Base-by-base conservation (phyloP, 768 basidiomycete genomes). In the Dacryopinax spathularia region DNA sequence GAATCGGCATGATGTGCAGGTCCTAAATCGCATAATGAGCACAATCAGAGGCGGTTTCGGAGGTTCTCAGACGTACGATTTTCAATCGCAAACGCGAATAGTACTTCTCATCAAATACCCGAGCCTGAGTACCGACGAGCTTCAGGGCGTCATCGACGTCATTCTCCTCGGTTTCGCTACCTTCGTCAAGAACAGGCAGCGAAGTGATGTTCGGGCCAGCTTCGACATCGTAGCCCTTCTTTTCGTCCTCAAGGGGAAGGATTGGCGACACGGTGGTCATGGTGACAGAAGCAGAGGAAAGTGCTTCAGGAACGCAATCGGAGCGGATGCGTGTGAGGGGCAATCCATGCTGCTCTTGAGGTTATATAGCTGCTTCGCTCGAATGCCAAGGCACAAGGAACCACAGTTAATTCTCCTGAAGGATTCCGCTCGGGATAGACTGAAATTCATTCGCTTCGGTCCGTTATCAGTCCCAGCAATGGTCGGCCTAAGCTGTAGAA, bases 91-190 rank as follows among this genome's bases (percentile, higher is more conserved):
- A 70, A 66, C 75, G 80, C 27, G 64, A 69, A 69, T 85, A 83
- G 60, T 82, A 85, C 65, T 85, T 83, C 25, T 86, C 83, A 63
- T 76, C 82, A 71, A 85, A 86, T 37, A 80, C 72, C 2, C 70
- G 69, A 25, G 77, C 76, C 66, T 82, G 79, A 2, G 74, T 72
- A 1, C 84, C 82, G 62, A 86, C 84, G 18, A 86, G 79, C 63
- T 77, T 74, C 48, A 86, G 75, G 12, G 84, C 85, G 67, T 84
- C 84, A 67, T 85, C 84, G 6, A 81, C 83, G 37, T 81, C 72
- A 44, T 12, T 22, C 9, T 9, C 7, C 10, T 44, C 43, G 10
- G 22, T 6, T 20, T 44, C 43, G 22, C 43, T 44, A 22, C 13
- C 43, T 22, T 44, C 43, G 10, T 44, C 43, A 13, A 44, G 10